A percentile compares a stretch with the other conserved stretches of the same genome.
phyloP scores from a whole-genome alignment of 1,284 basidiomycete genomes.

The Puccinia triticina region DNA sequence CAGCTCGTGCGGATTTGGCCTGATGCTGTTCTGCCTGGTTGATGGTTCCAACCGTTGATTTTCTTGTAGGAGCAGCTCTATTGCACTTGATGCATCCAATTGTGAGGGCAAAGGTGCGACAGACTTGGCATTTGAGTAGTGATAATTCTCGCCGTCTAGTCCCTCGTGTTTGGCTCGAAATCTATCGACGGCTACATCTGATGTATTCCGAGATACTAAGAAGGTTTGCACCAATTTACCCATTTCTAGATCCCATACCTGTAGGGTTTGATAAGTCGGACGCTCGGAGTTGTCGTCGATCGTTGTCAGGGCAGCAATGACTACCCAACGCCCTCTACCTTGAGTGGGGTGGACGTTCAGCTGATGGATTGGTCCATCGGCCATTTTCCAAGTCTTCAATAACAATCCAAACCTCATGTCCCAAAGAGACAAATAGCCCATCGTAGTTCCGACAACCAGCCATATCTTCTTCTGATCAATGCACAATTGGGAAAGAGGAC shows the following conservation, averaged over 20 bases:
- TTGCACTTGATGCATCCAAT: conserved; percentile 44
- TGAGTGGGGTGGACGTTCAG: conserved; percentile 79
- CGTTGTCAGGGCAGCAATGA: conserved; percentile 71
- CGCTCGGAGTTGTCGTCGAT: conserved; percentile 50
- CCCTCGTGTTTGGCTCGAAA: conserved; percentile 50
- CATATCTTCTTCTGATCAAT: conserved; percentile 79
- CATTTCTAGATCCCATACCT: conserved; percentile 58
- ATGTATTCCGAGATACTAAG: conserved; percentile 29
- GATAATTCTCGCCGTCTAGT: conserved; percentile 30
- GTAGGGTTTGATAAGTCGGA: conserved; percentile 54
- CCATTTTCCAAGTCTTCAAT: conserved; percentile 79
- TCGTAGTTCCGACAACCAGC: conserved; percentile 82
- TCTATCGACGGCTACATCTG: conserved; percentile 49
- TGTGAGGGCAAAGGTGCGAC: conserved; percentile 6
- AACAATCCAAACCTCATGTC: conserved; percentile 90
- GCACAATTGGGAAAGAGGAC: conserved; percentile 81
- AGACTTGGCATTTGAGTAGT: conserved; percentile 1
- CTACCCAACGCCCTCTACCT: conserved; percentile 76
- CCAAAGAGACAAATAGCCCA: conserved; percentile 83
- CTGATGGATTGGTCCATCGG: conserved; percentile 68
- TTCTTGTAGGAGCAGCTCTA: conserved; percentile 38
- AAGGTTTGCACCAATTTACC: conserved; percentile 45
- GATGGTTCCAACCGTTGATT: conserved; percentile 26
- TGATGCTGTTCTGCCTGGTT: not conserved
- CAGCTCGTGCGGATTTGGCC: not conserved